phyloP scores from a whole-genome alignment of 441 rosid genomes.

The Adansonia madagascariensis region DNA sequence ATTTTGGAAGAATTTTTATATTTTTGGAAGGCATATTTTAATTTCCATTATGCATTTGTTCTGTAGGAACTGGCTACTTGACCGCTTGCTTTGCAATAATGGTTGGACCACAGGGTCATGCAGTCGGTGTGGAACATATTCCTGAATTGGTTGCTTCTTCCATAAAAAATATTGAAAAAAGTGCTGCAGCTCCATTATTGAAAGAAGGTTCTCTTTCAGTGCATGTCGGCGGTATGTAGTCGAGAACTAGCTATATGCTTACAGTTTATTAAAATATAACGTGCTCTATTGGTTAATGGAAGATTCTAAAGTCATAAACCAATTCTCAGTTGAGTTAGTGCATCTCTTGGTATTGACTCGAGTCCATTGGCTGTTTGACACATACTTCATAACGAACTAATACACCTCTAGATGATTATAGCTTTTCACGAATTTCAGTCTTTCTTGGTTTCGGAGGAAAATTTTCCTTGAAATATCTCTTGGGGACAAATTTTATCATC shows the following conservation, averaged over 20 bases:
- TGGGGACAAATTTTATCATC: background rate
- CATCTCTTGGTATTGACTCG: background rate
- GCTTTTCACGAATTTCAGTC: background rate
- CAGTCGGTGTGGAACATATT: constrained; percentile 87
- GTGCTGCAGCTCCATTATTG: constrained; percentile 69
- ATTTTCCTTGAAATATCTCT: background rate
- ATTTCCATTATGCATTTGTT: background rate
- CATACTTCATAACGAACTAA: background rate
- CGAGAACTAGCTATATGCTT: too few species aligned
- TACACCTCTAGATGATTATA: background rate
- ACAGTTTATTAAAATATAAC: too few species aligned
- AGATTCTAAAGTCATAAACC: background rate
- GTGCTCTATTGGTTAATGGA: too few species aligned
- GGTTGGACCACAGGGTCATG: constrained; percentile 89
- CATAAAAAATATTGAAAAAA: constrained; percentile 60
- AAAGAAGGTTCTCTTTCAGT: constrained; percentile 74
- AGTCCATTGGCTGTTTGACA: background rate
- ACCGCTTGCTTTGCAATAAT: constrained; percentile 93
- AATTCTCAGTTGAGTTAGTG: background rate
- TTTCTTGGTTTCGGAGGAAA: background rate
- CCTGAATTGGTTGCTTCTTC: constrained; percentile 77
- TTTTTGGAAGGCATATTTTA: constrained; percentile 1
- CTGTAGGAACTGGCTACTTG: constrained; percentile 81
- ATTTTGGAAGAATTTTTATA: too few species aligned
- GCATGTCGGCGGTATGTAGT: constrained; percentile 76